These are phyloP conservation scores for Luffa aegyptiaca DNA, from an alignment of 306 rosid genomes.

Conservation along the genomic window DNA sequence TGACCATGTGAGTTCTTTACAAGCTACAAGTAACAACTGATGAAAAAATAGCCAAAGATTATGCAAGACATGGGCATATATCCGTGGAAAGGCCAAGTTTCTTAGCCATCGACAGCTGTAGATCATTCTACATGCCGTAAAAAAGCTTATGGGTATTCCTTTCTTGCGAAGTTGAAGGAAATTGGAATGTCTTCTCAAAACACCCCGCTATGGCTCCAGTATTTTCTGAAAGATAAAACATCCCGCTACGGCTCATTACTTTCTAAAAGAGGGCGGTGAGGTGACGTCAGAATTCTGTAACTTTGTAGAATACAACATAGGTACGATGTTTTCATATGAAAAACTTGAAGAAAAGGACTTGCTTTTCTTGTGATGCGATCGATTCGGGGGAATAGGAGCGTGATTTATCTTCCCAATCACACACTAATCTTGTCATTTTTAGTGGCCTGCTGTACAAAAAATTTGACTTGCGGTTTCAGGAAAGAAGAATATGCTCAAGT, in stretches of 20 bases:
- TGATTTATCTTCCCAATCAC: neutral
- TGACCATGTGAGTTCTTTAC: neutral
- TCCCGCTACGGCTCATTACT: neutral
- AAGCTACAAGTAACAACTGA: neutral
- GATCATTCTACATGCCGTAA: neutral
- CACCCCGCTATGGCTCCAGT: neutral
- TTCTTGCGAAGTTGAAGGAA: neutral
- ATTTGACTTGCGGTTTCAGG: neutral
- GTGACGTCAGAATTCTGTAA: neutral
- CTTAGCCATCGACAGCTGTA: neutral
- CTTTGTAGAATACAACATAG: constrained; percentile 9
- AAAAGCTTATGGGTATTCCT: neutral
- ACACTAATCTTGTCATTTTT: neutral
- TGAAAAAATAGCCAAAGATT: neutral
- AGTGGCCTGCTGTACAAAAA: neutral
- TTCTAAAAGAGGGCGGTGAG: neutral
- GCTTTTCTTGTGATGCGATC: neutral
- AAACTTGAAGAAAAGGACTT: neutral
- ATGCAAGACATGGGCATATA: neutral
- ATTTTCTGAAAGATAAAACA: neutral
- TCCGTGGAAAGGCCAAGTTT: neutral
- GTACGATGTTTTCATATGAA: neutral
- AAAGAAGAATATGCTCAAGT: neutral
- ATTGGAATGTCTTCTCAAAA: neutral
- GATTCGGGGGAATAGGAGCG: neutral